A percentile compares a stretch with the other conserved stretches of the same genome.
phyloP scores from a whole-genome alignment of 352 stramenopile genomes.

The Phytophthora macrochlamydospora region DNA sequence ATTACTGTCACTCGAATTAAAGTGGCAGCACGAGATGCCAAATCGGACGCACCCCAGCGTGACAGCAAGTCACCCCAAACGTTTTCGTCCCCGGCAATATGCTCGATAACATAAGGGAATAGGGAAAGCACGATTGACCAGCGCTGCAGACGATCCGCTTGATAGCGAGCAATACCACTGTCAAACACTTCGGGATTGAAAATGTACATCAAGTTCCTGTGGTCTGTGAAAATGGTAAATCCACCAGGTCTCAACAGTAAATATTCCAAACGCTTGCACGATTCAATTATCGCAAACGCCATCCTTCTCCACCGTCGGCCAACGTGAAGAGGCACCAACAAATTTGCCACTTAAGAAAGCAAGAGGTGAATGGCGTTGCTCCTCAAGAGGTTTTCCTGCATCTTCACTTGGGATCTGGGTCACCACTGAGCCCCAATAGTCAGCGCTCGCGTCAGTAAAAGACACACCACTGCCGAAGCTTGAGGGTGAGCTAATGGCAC shows the following conservation, averaged over 20 bases:
- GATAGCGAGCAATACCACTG: slow-evolving; percentile 5
- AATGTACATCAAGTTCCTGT: slow-evolving; percentile 22
- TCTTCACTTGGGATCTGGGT: not conserved
- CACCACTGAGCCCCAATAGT: not conserved
- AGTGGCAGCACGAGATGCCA: not conserved
- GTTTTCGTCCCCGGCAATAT: slow-evolving; percentile 10
- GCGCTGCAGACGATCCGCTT: slow-evolving; percentile 15
- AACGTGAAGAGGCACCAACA: not conserved
- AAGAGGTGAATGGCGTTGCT: not conserved
- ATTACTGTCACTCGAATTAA: not conserved
- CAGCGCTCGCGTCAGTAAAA: slow-evolving; percentile 4
- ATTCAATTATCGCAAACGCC: slow-evolving; percentile 16
- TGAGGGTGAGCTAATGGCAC: not conserved
- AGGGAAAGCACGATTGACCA: slow-evolving; percentile 15
- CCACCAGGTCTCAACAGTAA: slow-evolving; percentile 11
- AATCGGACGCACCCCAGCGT: slow-evolving; percentile 1
- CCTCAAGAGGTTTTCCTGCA: not conserved
- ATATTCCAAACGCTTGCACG: slow-evolving; percentile 11
- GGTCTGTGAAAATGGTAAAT: slow-evolving; percentile 27
- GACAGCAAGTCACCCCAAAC: slow-evolving; percentile 10
- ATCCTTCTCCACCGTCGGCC: slow-evolving; percentile 29
- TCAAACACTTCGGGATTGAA: slow-evolving; percentile 14
- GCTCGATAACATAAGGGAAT: slow-evolving; percentile 22
- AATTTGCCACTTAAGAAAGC: slow-evolving; percentile 12
- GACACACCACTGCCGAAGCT: not conserved